Conservation (phyloP, 495 filamentous ascomycete species). For the Xylaria sp. region DNA sequence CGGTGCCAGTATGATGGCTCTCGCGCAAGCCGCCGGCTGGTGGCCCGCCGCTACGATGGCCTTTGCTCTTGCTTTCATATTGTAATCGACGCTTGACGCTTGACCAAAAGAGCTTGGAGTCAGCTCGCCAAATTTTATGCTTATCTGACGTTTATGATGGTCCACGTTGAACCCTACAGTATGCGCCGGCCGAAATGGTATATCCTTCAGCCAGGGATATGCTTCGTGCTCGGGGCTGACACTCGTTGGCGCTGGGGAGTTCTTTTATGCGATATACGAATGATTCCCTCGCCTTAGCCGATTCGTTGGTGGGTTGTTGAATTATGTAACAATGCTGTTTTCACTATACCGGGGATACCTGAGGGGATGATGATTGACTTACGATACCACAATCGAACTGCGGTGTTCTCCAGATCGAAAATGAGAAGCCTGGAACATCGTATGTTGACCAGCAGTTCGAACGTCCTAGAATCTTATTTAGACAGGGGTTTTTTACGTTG, state of each 20-base stretch:
- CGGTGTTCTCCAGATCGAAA: neutral
- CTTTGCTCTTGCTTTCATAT: conserved; percentile 50
- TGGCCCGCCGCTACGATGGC: conserved; percentile 65
- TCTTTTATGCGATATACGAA: neutral
- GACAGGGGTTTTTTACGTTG: neutral
- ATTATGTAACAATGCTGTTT: conserved; percentile 7
- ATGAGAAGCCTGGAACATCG: neutral
- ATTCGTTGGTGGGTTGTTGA: neutral
- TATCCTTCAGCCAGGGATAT: neutral
- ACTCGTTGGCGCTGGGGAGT: conserved; percentile 17
- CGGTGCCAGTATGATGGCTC: conserved; percentile 40
- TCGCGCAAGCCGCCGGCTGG: conserved; percentile 62
- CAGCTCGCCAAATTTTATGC: neutral
- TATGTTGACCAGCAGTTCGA: neutral
- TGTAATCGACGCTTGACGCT: conserved; percentile 8
- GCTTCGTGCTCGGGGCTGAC: neutral
- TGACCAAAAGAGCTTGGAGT: neutral
- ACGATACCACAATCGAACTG: neutral
- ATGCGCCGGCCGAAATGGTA: neutral
- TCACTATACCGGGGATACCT: neutral
- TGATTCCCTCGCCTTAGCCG: conserved; percentile 11
- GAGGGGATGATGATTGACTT: neutral
- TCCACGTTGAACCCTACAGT: neutral
- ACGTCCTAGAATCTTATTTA: neutral
- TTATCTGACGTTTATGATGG: neutral